Evolutionary conservation across 225 moss, liverwort and hornwort genomes (phyloP), one percentile per base, ranked within the genome.

Genomic region (Anthoceros angustus): DNA sequence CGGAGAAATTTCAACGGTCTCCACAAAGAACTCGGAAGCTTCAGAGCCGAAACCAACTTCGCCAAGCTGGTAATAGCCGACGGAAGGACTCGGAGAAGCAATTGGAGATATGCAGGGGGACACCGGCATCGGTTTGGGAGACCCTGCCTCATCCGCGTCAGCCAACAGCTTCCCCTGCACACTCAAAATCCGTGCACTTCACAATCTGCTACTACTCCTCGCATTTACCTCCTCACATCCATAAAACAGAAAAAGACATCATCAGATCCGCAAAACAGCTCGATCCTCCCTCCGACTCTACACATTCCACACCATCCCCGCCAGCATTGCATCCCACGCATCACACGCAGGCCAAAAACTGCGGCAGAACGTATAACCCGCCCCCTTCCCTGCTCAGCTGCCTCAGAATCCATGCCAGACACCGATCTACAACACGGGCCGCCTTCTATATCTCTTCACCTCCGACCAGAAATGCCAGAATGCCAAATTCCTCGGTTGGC

Each of bases 51-150:
- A 55, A 1, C 23, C 10, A 32, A 32, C 32, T 32, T 32, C 32
- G 32, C 32, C 32, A 32, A 32, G 32, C 32, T 32, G 32, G 32
- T 32, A 32, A 32, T 32, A 32, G 32, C 32, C 32, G 32, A 4
- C 32, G 32, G 32, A 32, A 32, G 32, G 32, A 32, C 32, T 32
- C 32, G 32, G 32, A 32, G 32, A 32, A 32, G 32, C 32, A 32
- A 32, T 32, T 32, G 55, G 55, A 15, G n/a, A 15, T 55, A 55
- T 23, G 55, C 16, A 55, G 8, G 55, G 55, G 23, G 55, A 55
- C 55, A 55, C 55, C 5, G 55, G 55, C 12, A 55, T 55, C 23
- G 55, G 55, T 55, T 55, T 55, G 18, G 55, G 55, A 55, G 55
- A 55, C 18, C n/a, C 55, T 7, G 18, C 55, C 7, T 55, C 55